phyloP scores from a whole-genome alignment of 495 filamentous ascomycete species.

The Penicillium simplicissimum region DNA sequence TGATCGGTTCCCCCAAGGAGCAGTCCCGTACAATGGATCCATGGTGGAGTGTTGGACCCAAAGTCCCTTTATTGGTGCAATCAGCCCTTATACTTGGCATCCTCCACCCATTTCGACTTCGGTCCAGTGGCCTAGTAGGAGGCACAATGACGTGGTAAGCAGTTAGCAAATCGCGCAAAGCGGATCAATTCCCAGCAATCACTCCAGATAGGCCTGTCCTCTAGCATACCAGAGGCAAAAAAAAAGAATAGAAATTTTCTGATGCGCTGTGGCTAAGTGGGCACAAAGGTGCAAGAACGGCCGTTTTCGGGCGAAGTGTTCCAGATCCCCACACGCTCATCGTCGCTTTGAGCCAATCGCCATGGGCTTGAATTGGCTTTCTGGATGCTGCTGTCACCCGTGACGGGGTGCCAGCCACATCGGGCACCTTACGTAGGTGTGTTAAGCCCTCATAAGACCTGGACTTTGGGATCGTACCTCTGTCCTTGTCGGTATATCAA shows the following conservation, averaged over 20 bases:
- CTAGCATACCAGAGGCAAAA: neutral
- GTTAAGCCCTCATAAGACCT: neutral
- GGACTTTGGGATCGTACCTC: neutral
- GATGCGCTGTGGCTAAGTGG: neutral
- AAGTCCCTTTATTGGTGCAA: slow-evolving; percentile 1
- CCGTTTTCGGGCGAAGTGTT: slow-evolving; percentile 4
- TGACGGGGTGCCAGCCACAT: slow-evolving; percentile 1
- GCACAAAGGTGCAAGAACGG: slow-evolving; percentile 1
- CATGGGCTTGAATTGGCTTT: slow-evolving; percentile 2
- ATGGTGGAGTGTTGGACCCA: slow-evolving; percentile 9
- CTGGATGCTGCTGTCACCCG: slow-evolving; percentile 2
- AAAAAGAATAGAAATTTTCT: neutral
- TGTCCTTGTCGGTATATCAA: neutral
- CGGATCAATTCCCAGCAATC: neutral
- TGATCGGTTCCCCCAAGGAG: slow-evolving; percentile 23
- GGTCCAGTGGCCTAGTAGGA: neutral
- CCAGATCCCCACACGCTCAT: neutral
- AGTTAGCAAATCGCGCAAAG: slow-evolving; percentile 6
- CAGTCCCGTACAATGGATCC: slow-evolving; percentile 16
- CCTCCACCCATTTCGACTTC: slow-evolving; percentile 2
- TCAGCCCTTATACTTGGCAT: slow-evolving; percentile 11
- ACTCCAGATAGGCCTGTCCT: neutral
- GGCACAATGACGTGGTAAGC: slow-evolving; percentile 4
- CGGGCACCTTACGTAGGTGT: neutral
- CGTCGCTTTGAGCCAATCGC: neutral